phyloP scores from a whole-genome alignment of 768 basidiomycete genomes.

The Infundibulicybe gibba region DNA sequence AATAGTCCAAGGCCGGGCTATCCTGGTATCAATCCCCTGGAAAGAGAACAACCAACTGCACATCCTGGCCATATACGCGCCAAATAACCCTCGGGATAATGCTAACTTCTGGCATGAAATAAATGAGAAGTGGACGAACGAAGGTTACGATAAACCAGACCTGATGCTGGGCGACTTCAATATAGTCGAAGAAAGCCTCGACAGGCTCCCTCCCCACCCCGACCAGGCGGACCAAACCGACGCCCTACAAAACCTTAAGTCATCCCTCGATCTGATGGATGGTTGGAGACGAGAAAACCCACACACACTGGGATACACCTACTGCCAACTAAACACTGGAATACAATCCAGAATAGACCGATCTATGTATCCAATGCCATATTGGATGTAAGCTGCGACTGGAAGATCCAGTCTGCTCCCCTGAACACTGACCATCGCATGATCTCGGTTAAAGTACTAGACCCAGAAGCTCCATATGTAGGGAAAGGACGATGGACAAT shows the following conservation, averaged over 20 bases:
- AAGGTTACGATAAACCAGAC: slow-evolving; percentile 17
- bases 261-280: slow-evolving; percentile 14
- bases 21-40: slow-evolving; percentile 12
- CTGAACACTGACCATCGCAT: slow-evolving; percentile 28
- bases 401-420: slow-evolving; percentile 15
- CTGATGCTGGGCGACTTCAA: slow-evolving; percentile 40
- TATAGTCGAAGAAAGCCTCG: slow-evolving; percentile 31
- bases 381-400: slow-evolving; percentile 8
- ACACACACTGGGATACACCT: slow-evolving; percentile 18
- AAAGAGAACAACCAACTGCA: slow-evolving; percentile 11
- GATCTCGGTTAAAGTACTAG: slow-evolving; percentile 16
- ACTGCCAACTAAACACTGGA: slow-evolving; percentile 8
- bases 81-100: slow-evolving; percentile 23
- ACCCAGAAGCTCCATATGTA: slow-evolving; percentile 16
- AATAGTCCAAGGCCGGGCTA: slow-evolving; percentile 24
- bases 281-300: slow-evolving; percentile 28
- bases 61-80: slow-evolving; percentile 32
- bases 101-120: slow-evolving; percentile 22
- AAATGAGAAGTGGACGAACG: slow-evolving; percentile 2
- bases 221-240: slow-evolving; percentile 12
- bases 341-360: slow-evolving; percentile 28
- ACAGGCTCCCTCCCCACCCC: slow-evolving; percentile 21
- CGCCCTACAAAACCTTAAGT: slow-evolving; percentile 17
- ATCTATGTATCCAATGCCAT: slow-evolving; percentile 22
- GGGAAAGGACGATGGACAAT: slow-evolving; percentile 29